phyloP scores from a whole-genome alignment of 2,329 filamentous ascomycete species.

The Thielaviopsis ethacetica region DNA sequence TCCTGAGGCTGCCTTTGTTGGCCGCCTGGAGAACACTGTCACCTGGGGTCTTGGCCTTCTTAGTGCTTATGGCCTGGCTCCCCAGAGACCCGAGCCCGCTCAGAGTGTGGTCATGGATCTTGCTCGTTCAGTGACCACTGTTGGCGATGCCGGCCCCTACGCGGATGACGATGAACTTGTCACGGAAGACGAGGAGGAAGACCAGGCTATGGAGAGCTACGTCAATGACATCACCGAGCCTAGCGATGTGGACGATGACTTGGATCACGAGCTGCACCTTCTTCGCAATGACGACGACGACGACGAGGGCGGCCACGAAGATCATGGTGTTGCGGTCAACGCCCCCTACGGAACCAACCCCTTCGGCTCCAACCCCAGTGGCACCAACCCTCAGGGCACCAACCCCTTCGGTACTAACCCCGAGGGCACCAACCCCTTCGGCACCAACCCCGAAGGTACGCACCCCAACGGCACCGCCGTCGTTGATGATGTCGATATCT shows the following conservation, averaged over 20 bases:
- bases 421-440: not conserved
- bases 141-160: not conserved
- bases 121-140: not conserved
- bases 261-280: not conserved
- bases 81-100: constrained; percentile 8
- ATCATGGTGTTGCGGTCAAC: constrained; percentile 4
- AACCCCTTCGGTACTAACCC: not conserved
- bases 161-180: constrained; percentile 1
- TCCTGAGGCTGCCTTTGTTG: constrained; percentile 8
- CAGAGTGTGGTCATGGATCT: constrained; percentile 10
- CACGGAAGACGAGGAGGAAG: not conserved
- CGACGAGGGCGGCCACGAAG: constrained; percentile 5
- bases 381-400: not conserved
- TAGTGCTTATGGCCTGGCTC: constrained; percentile 5
- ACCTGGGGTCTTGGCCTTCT: constrained; percentile 10
- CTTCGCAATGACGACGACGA: constrained; percentile 3
- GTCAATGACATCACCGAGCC: not conserved
- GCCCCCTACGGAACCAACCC: no score
- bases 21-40: constrained; percentile 7
- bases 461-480: not conserved
- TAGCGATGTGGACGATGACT: not conserved
- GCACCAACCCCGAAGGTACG: not conserved
- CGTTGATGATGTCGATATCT: constrained; percentile 1
- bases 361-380: constrained; percentile 1
- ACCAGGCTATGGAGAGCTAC: not conserved